Evolutionary conservation across 1,139 yeast species (phyloP), one percentile per base, ranked within the genome.

Genomic region (Geotrichum cucujoidarum): DNA sequence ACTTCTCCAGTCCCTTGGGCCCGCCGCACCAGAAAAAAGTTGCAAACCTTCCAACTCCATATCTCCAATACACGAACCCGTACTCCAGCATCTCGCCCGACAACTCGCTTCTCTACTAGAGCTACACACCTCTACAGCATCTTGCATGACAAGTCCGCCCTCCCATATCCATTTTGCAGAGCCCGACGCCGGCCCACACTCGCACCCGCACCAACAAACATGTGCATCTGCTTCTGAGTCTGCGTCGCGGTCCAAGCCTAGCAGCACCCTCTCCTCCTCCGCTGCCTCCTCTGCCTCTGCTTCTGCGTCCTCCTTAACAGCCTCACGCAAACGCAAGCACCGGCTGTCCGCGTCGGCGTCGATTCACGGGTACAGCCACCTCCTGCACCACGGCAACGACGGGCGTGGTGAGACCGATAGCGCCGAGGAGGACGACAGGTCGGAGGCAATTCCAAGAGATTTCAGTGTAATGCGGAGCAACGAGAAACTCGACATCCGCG

Each of bases 401-500:
- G 17, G n/a, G 14, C 31, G 14, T 11, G 32, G 14, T 6, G 10
- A n/a, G 14, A 18, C 5, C 13, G 24, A 16, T n/a, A 18, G 13
- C 14, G 14, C 27, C 7, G 31, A 37, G 5, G 32, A n/a, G 20
- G 16, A 24, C 30, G 29, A 22, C 13, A 16, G 14, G 3, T 11
- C 24, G 10, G 31, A 6, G 13, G 37, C 17, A 14, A 27, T 33
- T 5, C 47, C 47, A 10, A 32, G 21, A 2, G 43, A 44, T 21
- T 30, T 44, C 17, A 21, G 31, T 2, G 39, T 44, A 2, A 22
- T 44, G 40, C 29, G 17, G 14, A 33, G 16, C 13, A 42, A 41
- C 8, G 48, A 43, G 10, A 41, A 50, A 17, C 34, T 41, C 11
- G 52, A 48, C 20, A 42, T 51, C 20, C 29, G n/a, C 47, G 74